Evolutionary conservation across 805 yeast genomes (phyloP).

Genomic region (Pichia nanzhaoensis): DNA sequence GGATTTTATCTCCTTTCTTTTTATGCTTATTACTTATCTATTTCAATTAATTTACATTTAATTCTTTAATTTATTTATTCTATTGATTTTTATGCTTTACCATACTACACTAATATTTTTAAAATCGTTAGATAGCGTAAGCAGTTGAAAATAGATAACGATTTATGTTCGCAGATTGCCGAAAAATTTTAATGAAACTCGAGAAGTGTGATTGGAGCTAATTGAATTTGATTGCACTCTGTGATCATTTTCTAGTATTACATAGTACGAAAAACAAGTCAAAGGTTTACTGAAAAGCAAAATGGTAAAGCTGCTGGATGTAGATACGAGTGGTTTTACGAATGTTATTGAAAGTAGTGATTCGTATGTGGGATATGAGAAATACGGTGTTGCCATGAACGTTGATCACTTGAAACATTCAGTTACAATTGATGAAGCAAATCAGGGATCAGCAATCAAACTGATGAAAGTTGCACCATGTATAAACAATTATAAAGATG

Average conservation of each 20-base stretch:
- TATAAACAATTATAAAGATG: constrained; percentile 39
- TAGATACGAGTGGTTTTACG: constrained; percentile 2
- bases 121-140: not conserved
- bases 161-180: too few relatives aligned
- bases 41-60: too few relatives aligned
- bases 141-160: too few relatives aligned
- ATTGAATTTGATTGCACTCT: too few relatives aligned
- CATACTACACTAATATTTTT: not conserved
- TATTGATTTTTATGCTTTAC: too few relatives aligned
- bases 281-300: not conserved
- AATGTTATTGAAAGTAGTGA: not conserved
- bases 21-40: too few relatives aligned
- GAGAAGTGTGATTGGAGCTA: too few relatives aligned
- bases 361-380: constrained; percentile 43
- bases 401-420: constrained; percentile 63
- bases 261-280: too few relatives aligned
- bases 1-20: not conserved
- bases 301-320: constrained; percentile 9
- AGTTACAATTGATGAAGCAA: constrained; percentile 50
- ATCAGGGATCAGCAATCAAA: constrained; percentile 91
- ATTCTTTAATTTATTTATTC: too few relatives aligned
- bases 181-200: too few relatives aligned
- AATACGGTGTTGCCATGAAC: constrained; percentile 72
- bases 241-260: too few relatives aligned
- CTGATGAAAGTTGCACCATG: constrained; percentile 67